Evolutionary conservation across 805 yeast genomes (phyloP).

Genomic region (Debaryomyces maramus): DNA sequence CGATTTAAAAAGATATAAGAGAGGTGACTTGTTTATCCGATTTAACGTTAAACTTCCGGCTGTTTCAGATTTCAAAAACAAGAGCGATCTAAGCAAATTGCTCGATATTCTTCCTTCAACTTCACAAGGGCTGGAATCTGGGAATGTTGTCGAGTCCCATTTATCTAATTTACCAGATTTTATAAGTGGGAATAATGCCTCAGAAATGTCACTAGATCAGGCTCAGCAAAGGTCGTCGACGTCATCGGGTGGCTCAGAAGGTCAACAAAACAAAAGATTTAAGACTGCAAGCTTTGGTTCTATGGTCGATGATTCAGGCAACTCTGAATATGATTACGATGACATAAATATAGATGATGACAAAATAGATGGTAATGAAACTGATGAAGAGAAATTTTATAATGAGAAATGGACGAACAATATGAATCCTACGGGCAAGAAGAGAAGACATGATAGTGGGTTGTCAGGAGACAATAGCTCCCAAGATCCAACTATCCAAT

Average conservation of each 20-base stretch:
- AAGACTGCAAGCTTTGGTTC: slow-evolving; percentile 1
- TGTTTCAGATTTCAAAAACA: slow-evolving; percentile 24
- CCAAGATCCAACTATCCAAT: slow-evolving; percentile 12
- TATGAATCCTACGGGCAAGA: slow-evolving; percentile 2
- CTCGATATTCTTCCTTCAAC: slow-evolving; percentile 19
- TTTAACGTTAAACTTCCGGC: slow-evolving; percentile 39
- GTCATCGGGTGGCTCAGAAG: not conserved
- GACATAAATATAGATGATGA: slow-evolving; percentile 19
- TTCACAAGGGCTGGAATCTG: too few relatives aligned
- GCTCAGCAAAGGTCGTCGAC: not conserved
- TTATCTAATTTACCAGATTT: slow-evolving; percentile 11
- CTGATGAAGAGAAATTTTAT: slow-evolving; percentile 19
- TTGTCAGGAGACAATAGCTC: slow-evolving; percentile 17
- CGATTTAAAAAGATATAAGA: slow-evolving; percentile 20
- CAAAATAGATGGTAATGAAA: slow-evolving; percentile 15
- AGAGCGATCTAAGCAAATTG: slow-evolving; percentile 20
- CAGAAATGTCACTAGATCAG: not conserved
- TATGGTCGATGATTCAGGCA: slow-evolving; percentile 3
- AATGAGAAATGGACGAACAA: slow-evolving; percentile 17
- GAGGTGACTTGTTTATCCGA: slow-evolving; percentile 41
- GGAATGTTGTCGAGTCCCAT: slow-evolving; percentile 5
- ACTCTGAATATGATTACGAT: slow-evolving; percentile 11
- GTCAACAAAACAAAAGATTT: not conserved
- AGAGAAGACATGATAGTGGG: slow-evolving; percentile 7
- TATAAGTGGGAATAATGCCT: too few relatives aligned